A percentile compares a stretch with the other conserved stretches of the same genome.
Conservation (phyloP, 2,329 filamentous ascomycete genomes). For the Fusarium sp. region DNA sequence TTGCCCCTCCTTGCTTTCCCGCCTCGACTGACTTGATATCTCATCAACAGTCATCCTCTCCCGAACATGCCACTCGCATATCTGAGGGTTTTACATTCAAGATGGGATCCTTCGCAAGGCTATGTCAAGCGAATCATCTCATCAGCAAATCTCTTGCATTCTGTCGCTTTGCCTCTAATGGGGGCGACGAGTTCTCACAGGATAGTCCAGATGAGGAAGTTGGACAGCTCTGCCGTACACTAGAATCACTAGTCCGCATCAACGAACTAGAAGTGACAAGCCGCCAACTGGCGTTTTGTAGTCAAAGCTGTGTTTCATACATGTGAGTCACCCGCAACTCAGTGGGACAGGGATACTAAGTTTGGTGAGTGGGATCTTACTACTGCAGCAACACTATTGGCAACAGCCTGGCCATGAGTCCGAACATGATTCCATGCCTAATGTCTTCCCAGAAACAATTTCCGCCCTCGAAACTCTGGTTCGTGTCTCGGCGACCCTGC, state of each 20-base stretch:
- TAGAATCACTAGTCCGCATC: background rate
- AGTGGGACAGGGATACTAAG: background rate
- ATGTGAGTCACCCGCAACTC: background rate
- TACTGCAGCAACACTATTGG: background rate
- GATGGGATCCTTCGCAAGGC: background rate
- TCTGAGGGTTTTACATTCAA: background rate
- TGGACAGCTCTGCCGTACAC: background rate
- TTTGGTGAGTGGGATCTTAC: background rate
- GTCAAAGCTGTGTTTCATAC: background rate
- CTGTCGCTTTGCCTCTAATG: fast-evolving
- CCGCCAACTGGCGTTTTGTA: background rate
- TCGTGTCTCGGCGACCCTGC: background rate
- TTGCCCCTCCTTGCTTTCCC: too few relatives aligned
- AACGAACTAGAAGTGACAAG: background rate
- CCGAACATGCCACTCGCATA: background rate
- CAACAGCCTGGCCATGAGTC: fast-evolving
- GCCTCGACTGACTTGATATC: fast-evolving
- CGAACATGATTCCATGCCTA: fast-evolving
- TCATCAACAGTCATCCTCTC: background rate
- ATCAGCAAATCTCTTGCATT: background rate
- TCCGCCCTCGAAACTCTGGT: background rate
- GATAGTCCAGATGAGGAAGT: background rate
- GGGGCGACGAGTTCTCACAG: background rate
- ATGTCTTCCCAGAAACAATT: background rate
- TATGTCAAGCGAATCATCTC: background rate